These are phyloP conservation scores for Chaetomiaceae sp. DNA, from an alignment of 2,329 filamentous ascomycete genomes.

Conservation along the genomic window DNA sequence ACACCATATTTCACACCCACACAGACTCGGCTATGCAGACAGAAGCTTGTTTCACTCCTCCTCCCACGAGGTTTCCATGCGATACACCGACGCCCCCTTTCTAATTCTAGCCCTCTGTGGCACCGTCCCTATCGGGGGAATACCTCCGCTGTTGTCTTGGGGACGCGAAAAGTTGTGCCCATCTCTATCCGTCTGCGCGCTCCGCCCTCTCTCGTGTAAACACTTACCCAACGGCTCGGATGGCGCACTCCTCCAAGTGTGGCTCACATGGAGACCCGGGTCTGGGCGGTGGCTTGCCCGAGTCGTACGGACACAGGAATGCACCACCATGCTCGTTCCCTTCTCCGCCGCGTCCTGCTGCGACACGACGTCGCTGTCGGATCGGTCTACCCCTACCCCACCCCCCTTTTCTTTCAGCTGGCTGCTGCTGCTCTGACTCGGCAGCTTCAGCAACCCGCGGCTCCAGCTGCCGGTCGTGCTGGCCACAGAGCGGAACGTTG, in stretches of 20 bases:
- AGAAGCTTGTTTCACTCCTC: neutral
- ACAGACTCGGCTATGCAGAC: neutral
- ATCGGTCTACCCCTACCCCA: neutral
- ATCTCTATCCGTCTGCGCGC: neutral
- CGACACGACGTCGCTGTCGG: neutral
- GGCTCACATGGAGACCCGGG: neutral
- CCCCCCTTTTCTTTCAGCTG: constrained; percentile 4
- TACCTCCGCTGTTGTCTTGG: too few relatives aligned
- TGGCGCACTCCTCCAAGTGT: neutral
- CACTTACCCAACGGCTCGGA: neutral
- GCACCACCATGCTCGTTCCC: neutral
- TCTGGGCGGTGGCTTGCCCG: neutral
- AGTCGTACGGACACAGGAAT: neutral
- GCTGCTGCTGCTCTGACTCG: neutral
- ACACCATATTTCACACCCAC: neutral
- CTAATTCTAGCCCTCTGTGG: neutral
- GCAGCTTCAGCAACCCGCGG: neutral
- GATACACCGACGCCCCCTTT: neutral
- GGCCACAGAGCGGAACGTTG: constrained; percentile 22
- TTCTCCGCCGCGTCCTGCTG: neutral
- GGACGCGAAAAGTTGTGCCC: neutral
- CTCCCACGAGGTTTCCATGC: neutral
- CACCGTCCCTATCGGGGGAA: neutral
- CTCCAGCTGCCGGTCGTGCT: constrained; percentile 7
- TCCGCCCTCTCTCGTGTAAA: neutral